Conservation (phyloP, 345 rosid species). For the Reutealis trisperma region DNA sequence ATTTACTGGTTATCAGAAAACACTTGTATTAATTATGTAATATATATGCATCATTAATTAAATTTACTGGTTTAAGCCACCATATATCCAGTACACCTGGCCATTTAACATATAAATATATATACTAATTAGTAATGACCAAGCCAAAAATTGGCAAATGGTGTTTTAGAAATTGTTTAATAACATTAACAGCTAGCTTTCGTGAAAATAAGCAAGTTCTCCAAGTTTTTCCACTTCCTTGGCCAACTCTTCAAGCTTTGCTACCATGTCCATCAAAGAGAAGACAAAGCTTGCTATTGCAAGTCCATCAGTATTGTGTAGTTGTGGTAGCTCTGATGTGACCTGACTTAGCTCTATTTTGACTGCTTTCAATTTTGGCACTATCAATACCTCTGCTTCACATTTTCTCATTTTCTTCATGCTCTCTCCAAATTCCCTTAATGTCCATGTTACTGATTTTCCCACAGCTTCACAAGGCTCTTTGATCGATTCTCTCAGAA, state of each 20-base stretch:
- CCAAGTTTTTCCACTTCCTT: constrained; percentile 62
- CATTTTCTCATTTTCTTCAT: constrained; percentile 48
- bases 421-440: constrained; percentile 63
- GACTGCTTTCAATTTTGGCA: constrained; percentile 46
- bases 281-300: constrained; percentile 49
- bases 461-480: constrained; percentile 46
- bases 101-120: not conserved
- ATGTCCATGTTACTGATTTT: constrained; percentile 41
- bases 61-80: not conserved
- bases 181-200: not conserved
- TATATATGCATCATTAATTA: not conserved
- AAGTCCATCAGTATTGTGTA: constrained; percentile 37
- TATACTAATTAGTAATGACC: not conserved
- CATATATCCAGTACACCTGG: too few relatives aligned
- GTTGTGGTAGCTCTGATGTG: constrained; percentile 10
- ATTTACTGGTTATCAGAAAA: too few relatives aligned
- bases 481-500: constrained; percentile 31
- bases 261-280: constrained; percentile 44
- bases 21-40: too few relatives aligned
- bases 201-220: constrained; percentile 42
- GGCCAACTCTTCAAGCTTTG: constrained; percentile 53
- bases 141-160: not conserved
- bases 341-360: constrained; percentile 40
- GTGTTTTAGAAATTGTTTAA: not conserved
- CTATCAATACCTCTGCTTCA: constrained; percentile 24